Evolutionary conservation across 257 asterid genomes (phyloP).

Genomic region (Coffea canephora): DNA sequence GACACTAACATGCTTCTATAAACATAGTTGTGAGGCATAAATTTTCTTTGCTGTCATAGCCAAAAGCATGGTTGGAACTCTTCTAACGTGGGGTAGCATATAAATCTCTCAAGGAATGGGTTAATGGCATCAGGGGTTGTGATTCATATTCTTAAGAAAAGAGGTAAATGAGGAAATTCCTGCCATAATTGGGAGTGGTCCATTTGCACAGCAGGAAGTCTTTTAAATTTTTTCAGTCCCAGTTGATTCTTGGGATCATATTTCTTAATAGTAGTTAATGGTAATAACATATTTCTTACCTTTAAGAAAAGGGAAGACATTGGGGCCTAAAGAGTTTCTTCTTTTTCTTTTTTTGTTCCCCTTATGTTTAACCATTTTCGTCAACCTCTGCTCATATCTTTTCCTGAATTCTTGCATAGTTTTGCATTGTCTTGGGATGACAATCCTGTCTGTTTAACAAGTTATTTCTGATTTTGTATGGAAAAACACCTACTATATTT

Average conservation of each 20-base stretch:
- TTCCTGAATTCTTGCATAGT: no score
- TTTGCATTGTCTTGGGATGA: neutral
- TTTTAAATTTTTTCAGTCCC: neutral
- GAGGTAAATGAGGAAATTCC: no score
- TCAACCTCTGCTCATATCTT: neutral
- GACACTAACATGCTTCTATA: neutral
- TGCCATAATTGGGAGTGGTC: neutral
- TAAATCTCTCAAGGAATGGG: neutral
- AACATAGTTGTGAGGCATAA: neutral
- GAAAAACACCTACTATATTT: no score
- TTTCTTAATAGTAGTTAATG: no score
- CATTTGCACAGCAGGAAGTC: neutral
- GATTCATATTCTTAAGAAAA: neutral
- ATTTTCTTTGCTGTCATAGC: neutral
- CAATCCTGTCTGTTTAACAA: neutral
- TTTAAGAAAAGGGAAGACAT: neutral
- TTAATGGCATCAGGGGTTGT: neutral
- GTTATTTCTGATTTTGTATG: neutral
- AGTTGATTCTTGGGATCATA: neutral
- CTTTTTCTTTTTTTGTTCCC: neutral
- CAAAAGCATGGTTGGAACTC: neutral
- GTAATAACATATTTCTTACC: neutral
- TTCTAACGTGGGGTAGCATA: neutral
- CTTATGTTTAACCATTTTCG: neutral
- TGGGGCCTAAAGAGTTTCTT: neutral